phyloP scores from a whole-genome alignment of 2,329 filamentous ascomycete species.

The Xylariaceae sp. region DNA sequence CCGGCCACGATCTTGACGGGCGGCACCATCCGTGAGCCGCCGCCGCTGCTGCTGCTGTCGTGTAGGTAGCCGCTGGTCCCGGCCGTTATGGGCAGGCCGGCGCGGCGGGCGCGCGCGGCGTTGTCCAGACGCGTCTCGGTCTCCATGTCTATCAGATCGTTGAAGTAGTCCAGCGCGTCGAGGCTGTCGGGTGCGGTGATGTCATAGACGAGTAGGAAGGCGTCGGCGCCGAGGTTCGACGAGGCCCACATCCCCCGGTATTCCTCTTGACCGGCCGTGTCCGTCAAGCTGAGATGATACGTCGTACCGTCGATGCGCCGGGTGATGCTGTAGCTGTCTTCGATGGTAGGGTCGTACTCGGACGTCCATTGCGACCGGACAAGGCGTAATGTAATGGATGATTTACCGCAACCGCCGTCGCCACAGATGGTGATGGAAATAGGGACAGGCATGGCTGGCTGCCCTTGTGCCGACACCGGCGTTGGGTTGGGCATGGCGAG shows the following conservation, averaged over 20 bases:
- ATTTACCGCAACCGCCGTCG: conserved; percentile 80
- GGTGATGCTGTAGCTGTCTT: conserved; percentile 81
- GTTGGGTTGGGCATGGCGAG: conserved; percentile 7
- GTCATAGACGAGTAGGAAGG: conserved; percentile 83
- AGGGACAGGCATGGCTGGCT: conserved; percentile 40
- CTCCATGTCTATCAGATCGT: conserved; percentile 80
- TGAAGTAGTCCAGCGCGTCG: conserved; percentile 69
- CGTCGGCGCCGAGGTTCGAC: conserved; percentile 72
- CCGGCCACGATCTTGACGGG: conserved; percentile 80
- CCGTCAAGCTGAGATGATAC: conserved; percentile 73
- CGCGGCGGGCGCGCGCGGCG: conserved; percentile 44
- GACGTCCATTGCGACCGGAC: conserved; percentile 80
- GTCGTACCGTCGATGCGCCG: conserved; percentile 73
- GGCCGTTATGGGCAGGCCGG: conserved; percentile 30
- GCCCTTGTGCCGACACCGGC: conserved; percentile 16
- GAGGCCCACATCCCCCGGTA: conserved; percentile 83
- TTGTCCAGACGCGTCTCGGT: conserved; percentile 63
- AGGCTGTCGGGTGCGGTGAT: conserved; percentile 68
- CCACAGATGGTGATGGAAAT: conserved; percentile 80
- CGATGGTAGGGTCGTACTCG: conserved; percentile 75
- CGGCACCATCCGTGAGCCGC: conserved; percentile 49
- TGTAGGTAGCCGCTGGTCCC: conserved; percentile 22
- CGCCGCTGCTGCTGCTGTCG: conserved; percentile 34
- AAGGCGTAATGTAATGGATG: conserved; percentile 75
- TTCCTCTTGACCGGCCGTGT: conserved; percentile 86